Conservation (phyloP, 164 flowering plant species). For the Aristolochia contorta region DNA sequence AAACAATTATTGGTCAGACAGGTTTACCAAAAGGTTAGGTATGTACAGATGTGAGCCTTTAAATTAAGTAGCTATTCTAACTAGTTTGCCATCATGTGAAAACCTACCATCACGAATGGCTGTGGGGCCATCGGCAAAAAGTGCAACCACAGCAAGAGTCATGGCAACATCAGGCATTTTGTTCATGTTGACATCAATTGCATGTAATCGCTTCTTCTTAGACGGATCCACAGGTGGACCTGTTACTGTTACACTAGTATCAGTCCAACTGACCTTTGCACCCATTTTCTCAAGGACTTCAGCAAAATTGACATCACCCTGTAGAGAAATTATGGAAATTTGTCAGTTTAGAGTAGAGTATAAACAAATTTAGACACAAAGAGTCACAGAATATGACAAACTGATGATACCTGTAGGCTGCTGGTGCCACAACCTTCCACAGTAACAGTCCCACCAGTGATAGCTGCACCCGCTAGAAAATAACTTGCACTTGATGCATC, state of each 20-base stretch:
- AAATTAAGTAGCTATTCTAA: too few species aligned
- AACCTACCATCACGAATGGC: conserved; percentile 87
- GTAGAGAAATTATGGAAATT: conserved; percentile 1
- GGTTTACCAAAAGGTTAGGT: not conserved
- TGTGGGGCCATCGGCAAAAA: conserved; percentile 94
- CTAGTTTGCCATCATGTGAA: not conserved
- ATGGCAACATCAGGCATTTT: conserved; percentile 99
- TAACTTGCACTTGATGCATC: conserved; percentile 99
- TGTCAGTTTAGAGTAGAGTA: not conserved
- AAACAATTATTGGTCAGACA: conserved; percentile 2
- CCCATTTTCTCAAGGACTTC: conserved; percentile 99
- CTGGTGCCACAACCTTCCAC: conserved; percentile 98
- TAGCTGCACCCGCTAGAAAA: conserved; percentile 96
- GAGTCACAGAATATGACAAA: not conserved
- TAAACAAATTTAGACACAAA: not conserved
- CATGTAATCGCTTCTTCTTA: conserved; percentile 52
- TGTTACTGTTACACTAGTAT: conserved; percentile 85
- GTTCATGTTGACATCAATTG: conserved; percentile 98
- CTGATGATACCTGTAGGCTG: conserved; percentile 79
- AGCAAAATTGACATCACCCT: conserved; percentile 99
- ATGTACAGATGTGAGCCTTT: not conserved
- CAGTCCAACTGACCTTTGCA: conserved; percentile 89
- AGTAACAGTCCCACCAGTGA: conserved; percentile 95
- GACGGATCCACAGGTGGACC: conserved; percentile 69
- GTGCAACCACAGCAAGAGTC: conserved; percentile 98